Evolutionary conservation across 163 green algal genomes (phyloP), one percentile per base, ranked within the genome.

Genomic region (Scenedesmus sp.): DNA sequence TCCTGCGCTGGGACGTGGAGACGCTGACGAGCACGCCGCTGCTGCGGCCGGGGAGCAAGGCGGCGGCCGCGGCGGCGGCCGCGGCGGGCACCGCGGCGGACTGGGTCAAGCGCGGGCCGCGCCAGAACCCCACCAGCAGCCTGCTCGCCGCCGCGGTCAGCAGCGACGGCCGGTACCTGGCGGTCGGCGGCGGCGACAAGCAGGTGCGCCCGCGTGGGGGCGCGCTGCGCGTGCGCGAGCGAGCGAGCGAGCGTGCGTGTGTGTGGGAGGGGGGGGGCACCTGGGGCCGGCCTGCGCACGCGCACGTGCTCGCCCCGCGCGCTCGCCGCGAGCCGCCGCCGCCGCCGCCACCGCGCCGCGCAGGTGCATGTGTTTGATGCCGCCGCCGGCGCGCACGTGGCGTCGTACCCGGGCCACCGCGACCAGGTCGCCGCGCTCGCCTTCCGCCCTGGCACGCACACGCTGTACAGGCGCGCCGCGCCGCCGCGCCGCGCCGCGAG

Each of bases 401-500:
- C 28, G 15, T 34, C 63, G 29, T 89, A 89, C 57, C 79, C 84
- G 4, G 87, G 84, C 0, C 88, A 78, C 70, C 89, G 87, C 26
- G 93, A 96, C 63, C 67, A 84, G 0, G 73, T 98, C 3, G 91
- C 89, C 0, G 85, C 86, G 14, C 83, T 99, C 42, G 86, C 89
- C 0, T 99, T 99, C 87, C 86, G 93, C 2, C 80, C 93, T 2
- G 93, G 90, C 60, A 97, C 87, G 0, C 90, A 96, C 66, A 84
- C 95, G 78, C 87, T 99, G 14, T 97, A 92, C 84, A 95, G n/a
- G n/a, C n/a, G n/a, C n/a, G n/a, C n/a, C n/a, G n/a, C n/a, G n/a
- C n/a, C n/a, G n/a, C n/a, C n/a, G n/a, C n/a, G n/a, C n/a, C n/a
- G n/a, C n/a, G n/a, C n/a, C n/a, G n/a, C n/a, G n/a, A n/a, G n/a